phyloP scores from a whole-genome alignment of 108 stramenopile species.

The Ochromonas danica region DNA sequence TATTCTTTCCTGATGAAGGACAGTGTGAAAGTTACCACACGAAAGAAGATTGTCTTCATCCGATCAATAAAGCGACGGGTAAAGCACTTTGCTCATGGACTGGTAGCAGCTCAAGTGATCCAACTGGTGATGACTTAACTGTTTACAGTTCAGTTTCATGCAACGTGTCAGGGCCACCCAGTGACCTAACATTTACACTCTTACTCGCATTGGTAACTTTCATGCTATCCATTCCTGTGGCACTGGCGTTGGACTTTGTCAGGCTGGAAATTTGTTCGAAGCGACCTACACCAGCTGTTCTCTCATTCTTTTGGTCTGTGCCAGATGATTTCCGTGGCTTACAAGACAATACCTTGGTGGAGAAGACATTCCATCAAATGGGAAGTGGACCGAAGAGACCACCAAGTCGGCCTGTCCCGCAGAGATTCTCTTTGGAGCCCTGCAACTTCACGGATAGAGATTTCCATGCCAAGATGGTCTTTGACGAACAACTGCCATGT shows the following conservation, averaged over 20 bases:
- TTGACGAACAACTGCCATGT: too few relatives aligned
- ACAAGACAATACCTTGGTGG: not conserved
- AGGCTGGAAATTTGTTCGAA: not conserved
- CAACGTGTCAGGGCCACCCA: not conserved
- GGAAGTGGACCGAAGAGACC: not conserved
- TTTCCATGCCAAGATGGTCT: not conserved
- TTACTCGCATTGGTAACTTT: not conserved
- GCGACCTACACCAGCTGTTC: too few relatives aligned
- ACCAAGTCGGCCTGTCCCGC: not conserved
- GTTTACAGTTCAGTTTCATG: not conserved
- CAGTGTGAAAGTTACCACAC: not conserved
- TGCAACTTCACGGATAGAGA: not conserved
- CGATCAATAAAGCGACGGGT: not conserved
- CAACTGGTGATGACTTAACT: not conserved
- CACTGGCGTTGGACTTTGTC: not conserved
- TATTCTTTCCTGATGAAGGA: slow-evolving; percentile 2
- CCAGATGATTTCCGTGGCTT: not conserved
- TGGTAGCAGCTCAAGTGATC: not conserved
- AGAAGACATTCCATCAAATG: not conserved
- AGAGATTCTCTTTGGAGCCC: not conserved
- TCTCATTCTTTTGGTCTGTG: too few relatives aligned
- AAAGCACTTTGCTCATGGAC: not conserved
- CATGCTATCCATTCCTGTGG: not conserved
- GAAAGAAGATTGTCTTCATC: not conserved
- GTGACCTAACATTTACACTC: not conserved